phyloP scores from a whole-genome alignment of 345 rosid genomes.

The Turritis glabra region DNA sequence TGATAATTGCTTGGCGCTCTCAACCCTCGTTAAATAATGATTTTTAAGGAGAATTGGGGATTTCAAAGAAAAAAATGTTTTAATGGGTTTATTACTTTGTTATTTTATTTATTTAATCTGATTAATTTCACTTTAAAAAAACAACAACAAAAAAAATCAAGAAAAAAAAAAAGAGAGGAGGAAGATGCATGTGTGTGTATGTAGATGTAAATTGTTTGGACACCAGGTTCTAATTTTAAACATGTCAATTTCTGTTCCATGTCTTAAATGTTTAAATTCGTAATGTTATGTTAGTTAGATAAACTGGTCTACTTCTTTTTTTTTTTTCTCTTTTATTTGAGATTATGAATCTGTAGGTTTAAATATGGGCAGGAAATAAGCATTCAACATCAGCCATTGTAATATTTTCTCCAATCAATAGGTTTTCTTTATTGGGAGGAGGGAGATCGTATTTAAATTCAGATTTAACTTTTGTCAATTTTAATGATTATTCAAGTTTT shows the following conservation, averaged over 20 bases:
- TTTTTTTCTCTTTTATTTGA: background rate
- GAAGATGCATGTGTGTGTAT: constrained; percentile 7
- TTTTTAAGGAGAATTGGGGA: background rate
- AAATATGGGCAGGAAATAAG: background rate
- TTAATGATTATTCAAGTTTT: background rate
- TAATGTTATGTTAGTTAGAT: constrained; percentile 16
- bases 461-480: background rate
- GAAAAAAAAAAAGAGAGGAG: background rate
- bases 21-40: constrained; percentile 37
- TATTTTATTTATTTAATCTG: constrained; percentile 2
- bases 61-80: background rate
- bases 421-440: background rate
- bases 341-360: background rate
- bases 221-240: constrained; percentile 24
- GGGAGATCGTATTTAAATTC: background rate
- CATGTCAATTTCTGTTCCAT: constrained; percentile 13
- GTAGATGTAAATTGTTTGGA: constrained; percentile 20
- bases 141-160: background rate
- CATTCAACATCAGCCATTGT: background rate
- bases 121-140: background rate
- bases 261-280: background rate
- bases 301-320: background rate
- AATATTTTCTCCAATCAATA: background rate
- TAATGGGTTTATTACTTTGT: constrained; percentile 6
- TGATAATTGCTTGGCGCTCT: constrained; percentile 42